Percentiles rank a stretch among this genome's conserved stretches.
Evolutionary conservation across 805 yeast species (phyloP).

Genomic region (Komagataella phaffii): DNA sequence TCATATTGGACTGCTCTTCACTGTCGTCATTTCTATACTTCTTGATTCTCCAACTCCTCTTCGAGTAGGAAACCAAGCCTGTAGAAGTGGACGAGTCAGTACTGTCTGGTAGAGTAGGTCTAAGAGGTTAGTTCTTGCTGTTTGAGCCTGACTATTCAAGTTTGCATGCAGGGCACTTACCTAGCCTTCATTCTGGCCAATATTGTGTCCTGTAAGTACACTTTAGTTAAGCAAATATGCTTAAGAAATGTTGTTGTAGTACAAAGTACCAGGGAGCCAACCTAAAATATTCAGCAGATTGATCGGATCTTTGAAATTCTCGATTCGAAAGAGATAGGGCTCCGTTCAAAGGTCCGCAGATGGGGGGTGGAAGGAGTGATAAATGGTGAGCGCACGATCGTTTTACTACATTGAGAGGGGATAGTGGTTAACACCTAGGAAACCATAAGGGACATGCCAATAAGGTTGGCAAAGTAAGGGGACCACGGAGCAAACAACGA

Average conservation of each 20-base stretch:
- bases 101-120: background rate
- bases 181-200: background rate
- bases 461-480: background rate
- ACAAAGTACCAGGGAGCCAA: background rate
- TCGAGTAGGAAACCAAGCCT: constrained; percentile 4
- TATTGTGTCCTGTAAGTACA: background rate
- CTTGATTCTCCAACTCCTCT: constrained; percentile 16
- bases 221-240: background rate
- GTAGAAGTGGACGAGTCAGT: background rate
- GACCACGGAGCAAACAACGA: background rate
- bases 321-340: background rate
- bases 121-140: background rate
- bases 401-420: background rate
- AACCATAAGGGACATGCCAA: background rate
- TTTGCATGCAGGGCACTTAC: background rate
- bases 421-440: background rate
- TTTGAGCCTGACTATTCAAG: background rate
- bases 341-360: background rate
- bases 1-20: constrained; percentile 17
- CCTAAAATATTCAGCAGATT: background rate
- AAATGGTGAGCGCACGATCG: background rate
- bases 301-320: background rate
- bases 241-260: background rate
- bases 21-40: constrained; percentile 17
- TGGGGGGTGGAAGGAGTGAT: background rate